phyloP scores from a whole-genome alignment of 1,284 basidiomycete species.

The Cutaneotrichosporon mucoides region DNA sequence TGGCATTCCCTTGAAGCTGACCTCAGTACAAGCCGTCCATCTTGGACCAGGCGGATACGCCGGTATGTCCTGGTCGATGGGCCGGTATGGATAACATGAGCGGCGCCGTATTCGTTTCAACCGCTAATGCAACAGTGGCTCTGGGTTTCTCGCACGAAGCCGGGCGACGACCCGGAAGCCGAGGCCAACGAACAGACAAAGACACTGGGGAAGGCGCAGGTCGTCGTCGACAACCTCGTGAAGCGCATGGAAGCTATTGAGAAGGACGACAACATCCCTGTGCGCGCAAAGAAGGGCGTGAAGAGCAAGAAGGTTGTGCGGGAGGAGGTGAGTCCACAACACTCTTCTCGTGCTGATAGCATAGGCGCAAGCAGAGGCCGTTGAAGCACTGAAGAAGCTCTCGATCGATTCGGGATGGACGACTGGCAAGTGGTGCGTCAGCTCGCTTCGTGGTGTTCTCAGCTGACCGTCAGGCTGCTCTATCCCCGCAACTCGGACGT shows the following conservation, averaged over 20 bases:
- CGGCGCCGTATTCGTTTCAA: too few species aligned
- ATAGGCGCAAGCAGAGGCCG: conserved; percentile 21
- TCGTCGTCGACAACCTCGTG: conserved; percentile 20
- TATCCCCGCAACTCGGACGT: conserved; percentile 24
- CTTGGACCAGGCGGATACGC: conserved; percentile 18
- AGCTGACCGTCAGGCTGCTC: conserved; percentile 21
- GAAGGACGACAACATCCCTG: conserved; percentile 27
- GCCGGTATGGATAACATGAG: too few species aligned
- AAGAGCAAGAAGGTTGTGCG: conserved; percentile 30
- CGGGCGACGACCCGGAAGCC: conserved; percentile 19
- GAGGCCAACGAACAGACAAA: conserved; percentile 3
- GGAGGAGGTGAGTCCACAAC: conserved; percentile 21
- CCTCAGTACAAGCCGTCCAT: conserved; percentile 23
- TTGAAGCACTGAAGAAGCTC: conserved; percentile 24
- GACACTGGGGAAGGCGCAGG: conserved; percentile 15
- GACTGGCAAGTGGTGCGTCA: conserved; percentile 34
- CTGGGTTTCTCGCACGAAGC: conserved; percentile 20
- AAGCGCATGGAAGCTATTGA: conserved; percentile 24
- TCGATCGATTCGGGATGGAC: conserved; percentile 22
- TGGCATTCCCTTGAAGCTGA: background rate
- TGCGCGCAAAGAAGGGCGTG: conserved; percentile 29
- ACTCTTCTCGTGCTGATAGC: background rate
- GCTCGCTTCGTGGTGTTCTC: too few species aligned
- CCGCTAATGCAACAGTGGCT: too few species aligned
- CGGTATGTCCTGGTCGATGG: conserved; percentile 15